Evolutionary conservation across 208 protist species (phyloP).

Genomic region (Leishmania gerbilli): DNA sequence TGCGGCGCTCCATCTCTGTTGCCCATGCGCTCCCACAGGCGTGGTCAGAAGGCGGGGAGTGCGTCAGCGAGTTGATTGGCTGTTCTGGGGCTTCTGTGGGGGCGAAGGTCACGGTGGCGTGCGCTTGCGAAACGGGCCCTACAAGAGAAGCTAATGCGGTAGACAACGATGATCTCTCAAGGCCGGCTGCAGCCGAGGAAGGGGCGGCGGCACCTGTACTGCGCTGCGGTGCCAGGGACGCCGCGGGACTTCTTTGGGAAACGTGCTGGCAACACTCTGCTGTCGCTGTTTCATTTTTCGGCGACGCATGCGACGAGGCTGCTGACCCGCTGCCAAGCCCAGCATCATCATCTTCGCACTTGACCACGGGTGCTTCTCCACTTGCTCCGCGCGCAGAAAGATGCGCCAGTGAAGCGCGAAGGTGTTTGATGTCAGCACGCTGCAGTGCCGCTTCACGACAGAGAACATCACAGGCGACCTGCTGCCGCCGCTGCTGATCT

Average conservation of each 20-base stretch:
- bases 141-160: background rate
- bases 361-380: background rate
- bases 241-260: background rate
- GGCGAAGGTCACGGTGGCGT: background rate
- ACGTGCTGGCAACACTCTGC: background rate
- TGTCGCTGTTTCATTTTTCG: background rate
- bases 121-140: background rate
- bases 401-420: background rate
- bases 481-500: conserved; percentile 7
- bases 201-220: background rate
- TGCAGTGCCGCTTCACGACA: conserved; percentile 16
- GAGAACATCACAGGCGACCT: conserved; percentile 14
- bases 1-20: background rate
- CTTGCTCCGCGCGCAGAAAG: background rate
- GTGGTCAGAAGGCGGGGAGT: background rate
- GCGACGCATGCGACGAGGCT: background rate
- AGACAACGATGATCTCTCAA: background rate
- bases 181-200: background rate
- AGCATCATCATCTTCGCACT: background rate
- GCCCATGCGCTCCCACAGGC: background rate
- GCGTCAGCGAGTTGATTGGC: background rate
- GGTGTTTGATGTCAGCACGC: background rate
- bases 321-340: background rate
- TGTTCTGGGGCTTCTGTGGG: background rate
- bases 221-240: background rate